Evolutionary conservation across 345 rosid species (phyloP), one percentile per base, ranked within the genome.

Genomic region (Limnanthes douglasii): DNA sequence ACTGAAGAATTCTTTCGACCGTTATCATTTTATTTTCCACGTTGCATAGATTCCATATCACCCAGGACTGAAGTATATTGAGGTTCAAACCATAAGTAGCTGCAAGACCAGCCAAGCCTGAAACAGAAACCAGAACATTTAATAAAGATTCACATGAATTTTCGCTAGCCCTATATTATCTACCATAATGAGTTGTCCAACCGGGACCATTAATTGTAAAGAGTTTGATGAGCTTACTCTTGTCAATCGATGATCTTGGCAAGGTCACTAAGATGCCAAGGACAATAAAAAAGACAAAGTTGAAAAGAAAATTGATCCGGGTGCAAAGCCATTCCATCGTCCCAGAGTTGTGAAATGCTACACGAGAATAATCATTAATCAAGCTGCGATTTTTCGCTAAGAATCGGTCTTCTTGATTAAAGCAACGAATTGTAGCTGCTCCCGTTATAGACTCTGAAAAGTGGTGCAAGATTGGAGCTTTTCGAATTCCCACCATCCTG

Each of bases 21-120:
- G 85, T 71, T 45, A 78, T 74, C 92, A 78, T 78, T 50, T 74
- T 75, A 65, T 75, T 78, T 62, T 71, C 81, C 2, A 78, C 85
- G 11, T 71, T 74, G 69, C 81, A 74, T 8, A 71, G 37, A 60
- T 71, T 78, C 85, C 84, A 78, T 51, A 74, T 66, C 21, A 74
- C 78, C 81, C 92, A 74, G n/a, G 77, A 68, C 46, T 74, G 80
- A 29, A 78, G 70, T n/a, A 68, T 72, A 45, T 72, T 78, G 14
- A 78, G 59, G 56, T 52, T 71, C 60, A 78, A 39, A 31, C 85
- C 85, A 31, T 74, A 74, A 11, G 84, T 66, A 4, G 63, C 78
- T 27, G 64, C 70, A 16, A 78, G 34, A 26, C 92, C 85, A 1
- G 80, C 78, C 66, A 78, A 57, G 38, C 75, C 85, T 78, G 32